Base-by-base conservation (phyloP, 2,329 filamentous ascomycete species). In the Botrytis deweyae region DNA sequence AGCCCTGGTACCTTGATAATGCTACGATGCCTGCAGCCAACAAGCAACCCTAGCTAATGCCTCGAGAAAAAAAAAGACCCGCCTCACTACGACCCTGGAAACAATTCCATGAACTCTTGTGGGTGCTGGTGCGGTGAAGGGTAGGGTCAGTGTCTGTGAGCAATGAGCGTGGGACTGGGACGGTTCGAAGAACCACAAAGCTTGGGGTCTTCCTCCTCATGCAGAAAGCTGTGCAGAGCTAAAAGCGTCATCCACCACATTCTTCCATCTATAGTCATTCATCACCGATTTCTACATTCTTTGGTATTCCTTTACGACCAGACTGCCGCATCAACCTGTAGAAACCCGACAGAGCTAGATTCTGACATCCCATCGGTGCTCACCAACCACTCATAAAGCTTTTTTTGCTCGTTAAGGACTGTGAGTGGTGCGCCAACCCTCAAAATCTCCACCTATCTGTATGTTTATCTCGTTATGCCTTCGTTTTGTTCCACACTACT, bases 201-300 rank as follows among this genome's bases (percentile, higher is more conserved):
- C 72, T 73, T 73, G 46, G 72, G 66, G 58, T 70, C 58, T 42
- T 70, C 72, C 69, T 70, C 44, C 59, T 73, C 58, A 64, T 73
- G 66, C 72, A 73, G 74, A 74, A 76, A 75, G 71, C 74, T 76
- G 75, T 73, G 74, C 73, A 72, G 68, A 77, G 76, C 78, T 76
- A 76, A 75, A 76, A 78, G 76, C 76, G 77, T 79, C 77, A 76
- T 78, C 75, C 75, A 74, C 70, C 72, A 74, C 74, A 76, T 76
- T 76, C 76, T 75, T 73, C 72, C 70, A 72, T 58, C 42, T 49
- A 52, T 61, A 55, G 46, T 40, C 61, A 68, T n/a, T 70, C 75
- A 75, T 73, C 74, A 46, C 16, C 66, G 40, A 58, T 70, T 38
- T 71, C 55, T 64, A 40, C 40, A 44, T 70, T 36, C 64, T 49